These are phyloP conservation scores for Neonectria neomacrospora DNA, from an alignment of 2,329 filamentous ascomycete genomes.

Conservation along the genomic window DNA sequence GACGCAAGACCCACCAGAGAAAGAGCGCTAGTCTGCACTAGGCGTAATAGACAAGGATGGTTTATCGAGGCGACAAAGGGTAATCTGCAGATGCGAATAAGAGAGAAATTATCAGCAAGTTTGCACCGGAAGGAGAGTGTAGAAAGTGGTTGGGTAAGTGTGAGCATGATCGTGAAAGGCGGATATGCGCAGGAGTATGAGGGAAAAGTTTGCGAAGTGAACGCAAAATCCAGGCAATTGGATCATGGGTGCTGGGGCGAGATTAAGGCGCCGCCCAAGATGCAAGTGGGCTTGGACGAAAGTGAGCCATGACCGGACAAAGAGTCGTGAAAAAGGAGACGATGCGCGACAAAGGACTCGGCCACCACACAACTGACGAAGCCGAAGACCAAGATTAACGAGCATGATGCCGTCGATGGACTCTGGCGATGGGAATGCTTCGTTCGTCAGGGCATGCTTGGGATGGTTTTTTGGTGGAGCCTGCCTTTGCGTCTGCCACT, in stretches of 20 bases:
- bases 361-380: constrained; percentile 14
- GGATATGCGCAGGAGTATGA: neutral
- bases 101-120: constrained; percentile 41
- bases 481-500: constrained; percentile 24
- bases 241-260: constrained; percentile 18
- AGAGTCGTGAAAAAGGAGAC: constrained; percentile 30
- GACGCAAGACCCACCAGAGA: constrained; percentile 38
- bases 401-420: constrained; percentile 33
- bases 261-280: constrained; percentile 22
- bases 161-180: constrained; percentile 10
- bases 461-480: constrained; percentile 38
- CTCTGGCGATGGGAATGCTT: constrained; percentile 32
- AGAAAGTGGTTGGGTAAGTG: constrained; percentile 3
- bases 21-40: constrained; percentile 38
- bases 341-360: constrained; percentile 34
- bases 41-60: constrained; percentile 35
- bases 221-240: constrained; percentile 16
- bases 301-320: constrained; percentile 38
- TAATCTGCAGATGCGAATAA: constrained; percentile 38
- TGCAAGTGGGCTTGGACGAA: constrained; percentile 24
- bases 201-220: constrained; percentile 10
- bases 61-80: constrained; percentile 32
- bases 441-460: constrained; percentile 34
- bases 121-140: constrained; percentile 20
- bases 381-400: constrained; percentile 34